These are phyloP conservation scores for Talaromyces piceae DNA, from an alignment of 2,329 filamentous ascomycete genomes.

Conservation along the genomic window DNA sequence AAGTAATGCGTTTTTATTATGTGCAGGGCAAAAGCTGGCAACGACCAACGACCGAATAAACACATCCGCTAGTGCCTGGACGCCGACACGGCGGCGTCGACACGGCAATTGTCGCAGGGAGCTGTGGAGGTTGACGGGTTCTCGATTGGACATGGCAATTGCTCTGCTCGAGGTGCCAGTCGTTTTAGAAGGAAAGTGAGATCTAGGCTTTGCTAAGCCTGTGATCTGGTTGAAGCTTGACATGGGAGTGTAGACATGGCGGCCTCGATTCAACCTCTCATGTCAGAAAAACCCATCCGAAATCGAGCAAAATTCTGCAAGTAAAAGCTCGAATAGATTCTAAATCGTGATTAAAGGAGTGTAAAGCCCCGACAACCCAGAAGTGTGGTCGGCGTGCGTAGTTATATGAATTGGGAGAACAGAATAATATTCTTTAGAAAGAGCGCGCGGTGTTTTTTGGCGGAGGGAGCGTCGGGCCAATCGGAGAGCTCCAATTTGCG, in stretches of 20 bases:
- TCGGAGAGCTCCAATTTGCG: constrained; percentile 26
- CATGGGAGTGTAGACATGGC: constrained; percentile 59
- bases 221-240: constrained; percentile 51
- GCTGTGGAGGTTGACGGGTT: constrained; percentile 19
- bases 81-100: constrained; percentile 19
- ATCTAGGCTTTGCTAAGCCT: constrained; percentile 43
- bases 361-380: neutral
- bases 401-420: neutral
- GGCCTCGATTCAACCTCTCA: constrained; percentile 35
- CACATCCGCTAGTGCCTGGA: constrained; percentile 40
- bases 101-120: constrained; percentile 16
- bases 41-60: constrained; percentile 49
- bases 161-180: constrained; percentile 18
- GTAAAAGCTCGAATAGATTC: neutral
- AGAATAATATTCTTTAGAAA: neutral
- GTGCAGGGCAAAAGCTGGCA: constrained; percentile 45
- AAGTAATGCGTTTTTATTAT: constrained; percentile 27
- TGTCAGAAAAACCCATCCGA: constrained; percentile 16
- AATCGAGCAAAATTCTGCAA: neutral
- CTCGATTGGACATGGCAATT: constrained; percentile 23
- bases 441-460: constrained; percentile 17
- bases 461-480: constrained; percentile 30
- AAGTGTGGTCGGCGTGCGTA: neutral
- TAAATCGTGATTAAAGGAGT: neutral
- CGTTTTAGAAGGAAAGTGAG: constrained; percentile 39